Evolutionary conservation across 1,284 basidiomycete genomes (phyloP).

Genomic region (Takashimella koratensis): DNA sequence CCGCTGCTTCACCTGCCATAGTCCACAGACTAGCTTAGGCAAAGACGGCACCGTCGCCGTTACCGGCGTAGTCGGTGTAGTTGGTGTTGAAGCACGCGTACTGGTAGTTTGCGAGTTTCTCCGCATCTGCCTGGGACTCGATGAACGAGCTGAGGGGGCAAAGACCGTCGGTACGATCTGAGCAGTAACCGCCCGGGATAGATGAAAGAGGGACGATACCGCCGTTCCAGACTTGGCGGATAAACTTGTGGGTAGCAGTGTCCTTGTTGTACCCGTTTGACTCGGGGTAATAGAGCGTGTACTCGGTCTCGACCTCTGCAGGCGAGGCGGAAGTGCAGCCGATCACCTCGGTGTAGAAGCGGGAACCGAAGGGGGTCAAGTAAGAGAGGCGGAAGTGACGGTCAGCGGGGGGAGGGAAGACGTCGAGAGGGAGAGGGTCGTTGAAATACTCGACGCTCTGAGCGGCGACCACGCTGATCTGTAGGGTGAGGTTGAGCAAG

Average conservation of each 20-base stretch:
- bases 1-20: no score
- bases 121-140: constrained; percentile 7
- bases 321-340: constrained; percentile 6
- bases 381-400: constrained; percentile 6
- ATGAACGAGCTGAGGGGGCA: constrained; percentile 9
- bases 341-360: constrained; percentile 11
- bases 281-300: constrained; percentile 4
- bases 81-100: constrained; percentile 10
- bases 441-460: constrained; percentile 7
- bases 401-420: constrained; percentile 8
- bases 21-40: no score
- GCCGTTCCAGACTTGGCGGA: constrained; percentile 11
- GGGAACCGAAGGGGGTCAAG: constrained; percentile 9
- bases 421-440: constrained; percentile 2
- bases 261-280: constrained; percentile 10
- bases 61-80: constrained; percentile 7
- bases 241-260: constrained; percentile 11
- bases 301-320: constrained; percentile 1
- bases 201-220: constrained; percentile 7
- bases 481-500: no score
- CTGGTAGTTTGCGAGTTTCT: constrained; percentile 9
- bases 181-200: constrained; percentile 11
- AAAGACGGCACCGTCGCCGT: constrained; percentile 8
- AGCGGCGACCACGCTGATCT: constrained; percentile 9
- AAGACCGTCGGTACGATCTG: constrained; percentile 10